phyloP scores from a whole-genome alignment of 805 yeast genomes.

The Martiniozyma abietophila region DNA sequence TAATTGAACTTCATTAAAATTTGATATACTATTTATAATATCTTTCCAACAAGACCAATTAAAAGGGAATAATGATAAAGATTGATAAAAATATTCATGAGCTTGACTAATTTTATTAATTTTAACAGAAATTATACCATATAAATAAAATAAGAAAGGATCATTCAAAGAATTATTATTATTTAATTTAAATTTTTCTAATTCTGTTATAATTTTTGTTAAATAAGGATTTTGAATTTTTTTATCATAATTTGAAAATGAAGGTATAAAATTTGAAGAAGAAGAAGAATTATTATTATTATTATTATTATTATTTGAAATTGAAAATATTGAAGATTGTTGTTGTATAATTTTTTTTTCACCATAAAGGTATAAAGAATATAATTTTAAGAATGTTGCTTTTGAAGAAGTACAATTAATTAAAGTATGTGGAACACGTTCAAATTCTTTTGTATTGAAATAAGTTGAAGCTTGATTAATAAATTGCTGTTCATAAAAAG shows the following conservation, averaged over 20 bases:
- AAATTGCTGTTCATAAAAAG: background rate
- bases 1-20: constrained; percentile 49
- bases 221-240: constrained; percentile 24
- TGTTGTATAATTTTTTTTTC: constrained; percentile 59
- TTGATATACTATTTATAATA: constrained; percentile 49
- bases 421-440: constrained; percentile 57
- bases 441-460: constrained; percentile 80
- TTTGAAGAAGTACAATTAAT: constrained; percentile 41
- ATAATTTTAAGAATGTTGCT: constrained; percentile 54
- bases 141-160: constrained; percentile 62
- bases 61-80: constrained; percentile 62
- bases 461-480: constrained; percentile 51
- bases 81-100: constrained; percentile 46
- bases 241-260: no score
- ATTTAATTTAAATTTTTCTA: constrained; percentile 25
- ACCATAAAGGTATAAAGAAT: constrained; percentile 63
- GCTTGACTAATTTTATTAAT: constrained; percentile 57
- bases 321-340: no score
- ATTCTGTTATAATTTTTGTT: constrained; percentile 32
- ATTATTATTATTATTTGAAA: no score
- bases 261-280: no score
- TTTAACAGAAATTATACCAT: constrained; percentile 58
- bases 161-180: constrained; percentile 24
- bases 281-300: no score
- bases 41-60: constrained; percentile 96